Conservation (phyloP, 2,329 filamentous ascomycete genomes). For the Ilyonectria robusta region DNA sequence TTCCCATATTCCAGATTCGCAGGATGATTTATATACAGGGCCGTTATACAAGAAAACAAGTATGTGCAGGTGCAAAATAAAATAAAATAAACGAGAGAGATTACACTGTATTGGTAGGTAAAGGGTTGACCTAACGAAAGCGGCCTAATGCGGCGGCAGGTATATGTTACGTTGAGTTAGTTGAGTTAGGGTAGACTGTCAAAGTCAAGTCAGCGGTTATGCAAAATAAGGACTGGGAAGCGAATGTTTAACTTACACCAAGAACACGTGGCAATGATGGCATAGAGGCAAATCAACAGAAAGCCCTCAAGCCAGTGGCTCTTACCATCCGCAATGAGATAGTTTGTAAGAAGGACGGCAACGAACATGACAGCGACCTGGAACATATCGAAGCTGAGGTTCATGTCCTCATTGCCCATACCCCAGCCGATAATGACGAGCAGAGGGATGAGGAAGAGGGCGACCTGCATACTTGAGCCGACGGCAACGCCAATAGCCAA, state of each 20-base stretch:
- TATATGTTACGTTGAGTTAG: slow-evolving; percentile 7
- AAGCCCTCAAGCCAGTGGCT: slow-evolving; percentile 88
- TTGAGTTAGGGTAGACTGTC: slow-evolving; percentile 38
- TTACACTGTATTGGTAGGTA: neutral
- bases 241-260: slow-evolving; percentile 65
- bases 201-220: neutral
- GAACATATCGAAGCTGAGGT: slow-evolving; percentile 88
- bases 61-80: slow-evolving; percentile 14
- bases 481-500: slow-evolving; percentile 85
- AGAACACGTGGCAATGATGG: slow-evolving; percentile 81
- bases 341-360: slow-evolving; percentile 87
- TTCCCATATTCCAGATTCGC: neutral
- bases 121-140: neutral
- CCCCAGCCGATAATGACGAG: slow-evolving; percentile 86
- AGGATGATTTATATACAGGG: neutral
- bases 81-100: neutral
- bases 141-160: neutral
- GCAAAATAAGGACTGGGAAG: neutral
- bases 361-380: slow-evolving; percentile 90
- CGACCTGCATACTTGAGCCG: slow-evolving; percentile 85
- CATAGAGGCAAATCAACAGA: slow-evolving; percentile 81
- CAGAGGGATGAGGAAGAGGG: slow-evolving; percentile 83
- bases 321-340: slow-evolving; percentile 85
- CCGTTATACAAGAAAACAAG: neutral
- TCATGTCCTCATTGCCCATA: slow-evolving; percentile 80